These are phyloP conservation scores for Funneliformis mosseae DNA, from an alignment of 192 early-diverging fungal species.

Conservation along the genomic window DNA sequence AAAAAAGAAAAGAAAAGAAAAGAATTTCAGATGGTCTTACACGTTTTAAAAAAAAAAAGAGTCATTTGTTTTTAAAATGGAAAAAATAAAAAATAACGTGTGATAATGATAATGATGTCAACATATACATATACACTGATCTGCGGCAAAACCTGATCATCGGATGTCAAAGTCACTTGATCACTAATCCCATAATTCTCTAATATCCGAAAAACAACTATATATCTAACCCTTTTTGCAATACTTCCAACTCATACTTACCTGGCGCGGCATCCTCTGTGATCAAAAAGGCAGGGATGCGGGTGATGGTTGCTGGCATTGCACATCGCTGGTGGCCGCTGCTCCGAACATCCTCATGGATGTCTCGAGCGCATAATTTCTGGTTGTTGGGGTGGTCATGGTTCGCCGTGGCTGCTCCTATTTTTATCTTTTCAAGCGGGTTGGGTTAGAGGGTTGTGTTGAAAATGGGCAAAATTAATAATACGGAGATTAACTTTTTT, in stretches of 20 bases:
- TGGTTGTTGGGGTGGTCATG: conserved; percentile 21
- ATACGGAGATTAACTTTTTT: background rate
- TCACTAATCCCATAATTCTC: conserved; percentile 9
- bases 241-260: conserved; percentile 2
- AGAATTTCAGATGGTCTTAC: too few relatives aligned
- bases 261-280: conserved; percentile 9
- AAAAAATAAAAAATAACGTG: too few relatives aligned
- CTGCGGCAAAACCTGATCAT: too few relatives aligned
- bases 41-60: too few relatives aligned
- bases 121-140: too few relatives aligned
- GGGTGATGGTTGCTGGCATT: conserved; percentile 15
- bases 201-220: background rate
- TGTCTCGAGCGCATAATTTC: conserved; percentile 24
- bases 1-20: too few relatives aligned
- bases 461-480: background rate
- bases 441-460: background rate
- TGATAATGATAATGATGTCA: too few relatives aligned
- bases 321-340: conserved; percentile 11
- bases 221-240: background rate
- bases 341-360: background rate
- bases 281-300: conserved; percentile 13
- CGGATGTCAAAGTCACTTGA: too few relatives aligned
- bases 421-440: background rate
- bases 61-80: too few relatives aligned
- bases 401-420: conserved; percentile 18